Percentiles rank a stretch among this genome's conserved stretches.
These are phyloP conservation scores for Podospora anserina DNA, from an alignment of 495 filamentous ascomycete species.

Conservation along the genomic window DNA sequence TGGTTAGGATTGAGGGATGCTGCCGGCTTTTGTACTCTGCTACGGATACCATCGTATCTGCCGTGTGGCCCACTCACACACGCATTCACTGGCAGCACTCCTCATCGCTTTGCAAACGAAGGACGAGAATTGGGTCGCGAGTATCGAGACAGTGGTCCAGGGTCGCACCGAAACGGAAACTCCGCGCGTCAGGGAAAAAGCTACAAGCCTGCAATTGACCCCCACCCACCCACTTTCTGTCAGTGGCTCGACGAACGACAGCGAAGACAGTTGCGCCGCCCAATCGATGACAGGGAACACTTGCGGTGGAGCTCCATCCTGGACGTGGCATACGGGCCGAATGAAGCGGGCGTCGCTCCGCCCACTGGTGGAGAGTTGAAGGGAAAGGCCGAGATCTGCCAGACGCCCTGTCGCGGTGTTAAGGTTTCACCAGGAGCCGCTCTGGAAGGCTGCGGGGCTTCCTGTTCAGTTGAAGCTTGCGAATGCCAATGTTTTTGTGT, in stretches of 20 bases:
- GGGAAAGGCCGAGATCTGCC: background rate
- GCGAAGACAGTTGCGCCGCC: background rate
- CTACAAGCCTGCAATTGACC: background rate
- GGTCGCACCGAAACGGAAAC: background rate
- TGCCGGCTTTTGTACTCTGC: background rate
- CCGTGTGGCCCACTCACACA: background rate
- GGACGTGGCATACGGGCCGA: slow-evolving; percentile 7
- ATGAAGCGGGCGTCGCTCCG: slow-evolving; percentile 5
- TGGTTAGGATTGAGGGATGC: background rate
- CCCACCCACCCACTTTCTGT: background rate
- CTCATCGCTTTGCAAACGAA: background rate
- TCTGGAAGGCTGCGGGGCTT: background rate
- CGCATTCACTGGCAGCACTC: background rate
- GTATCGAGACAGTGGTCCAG: background rate
- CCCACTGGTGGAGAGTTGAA: background rate
- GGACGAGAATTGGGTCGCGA: background rate
- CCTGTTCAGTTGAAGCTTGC: background rate
- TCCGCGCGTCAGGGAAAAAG: background rate
- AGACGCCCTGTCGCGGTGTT: background rate
- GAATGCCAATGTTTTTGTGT: background rate
- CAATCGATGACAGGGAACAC: background rate
- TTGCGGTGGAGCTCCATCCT: background rate
- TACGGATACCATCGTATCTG: background rate
- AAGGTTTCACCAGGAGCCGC: background rate
- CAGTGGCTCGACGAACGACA: background rate